Base-by-base conservation (phyloP, 495 filamentous ascomycete genomes). In the Neurospora pannonica region DNA sequence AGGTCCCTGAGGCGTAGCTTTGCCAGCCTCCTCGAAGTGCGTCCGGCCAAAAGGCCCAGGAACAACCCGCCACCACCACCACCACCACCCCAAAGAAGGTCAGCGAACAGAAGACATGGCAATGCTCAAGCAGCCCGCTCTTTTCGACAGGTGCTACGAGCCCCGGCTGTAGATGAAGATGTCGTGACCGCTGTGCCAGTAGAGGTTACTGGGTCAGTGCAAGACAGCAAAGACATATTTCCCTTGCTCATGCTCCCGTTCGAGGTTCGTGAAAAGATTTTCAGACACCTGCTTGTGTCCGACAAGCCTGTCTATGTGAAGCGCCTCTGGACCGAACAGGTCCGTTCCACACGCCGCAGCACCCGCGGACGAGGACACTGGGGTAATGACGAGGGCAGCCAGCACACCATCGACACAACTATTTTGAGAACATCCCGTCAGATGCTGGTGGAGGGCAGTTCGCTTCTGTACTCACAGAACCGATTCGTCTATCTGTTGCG, bases 391-490 rank as follows among this genome's bases (percentile, higher is more conserved):
- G 38, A 73, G 9, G 38, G 72, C 31, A 21, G 43, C 48, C 15
- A 70, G n/a, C 72, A 34, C 5, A 48, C 38, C 31, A 77, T 81
- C 71, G 71, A 85, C 31, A 62, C 81, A 1, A 38, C 74, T 0
- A 83, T 86, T 39, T 72, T 86, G 40, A 70, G 54, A 11, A 80
- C 78, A 0, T 83, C 82, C 70, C 74, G 73, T 3, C 75, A 76
- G 11, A 70, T 81, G 15, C 72, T 71, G 2, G 11, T 46, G 2
- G 81, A 85, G 70, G 85, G 80, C 6, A 70, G 76, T 2, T 76
- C 72, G 0, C 73, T 86, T 5, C 78, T 86, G 0, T 86, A 81
- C 69, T 83, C 81, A 2, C 78, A 83, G 62, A 86, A 86, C 38
- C 77, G 43, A 0, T 86, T 86, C 72, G 17, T 74, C 0, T 85